phyloP scores from a whole-genome alignment of 345 rosid genomes.

The Aurinia saxatilis region DNA sequence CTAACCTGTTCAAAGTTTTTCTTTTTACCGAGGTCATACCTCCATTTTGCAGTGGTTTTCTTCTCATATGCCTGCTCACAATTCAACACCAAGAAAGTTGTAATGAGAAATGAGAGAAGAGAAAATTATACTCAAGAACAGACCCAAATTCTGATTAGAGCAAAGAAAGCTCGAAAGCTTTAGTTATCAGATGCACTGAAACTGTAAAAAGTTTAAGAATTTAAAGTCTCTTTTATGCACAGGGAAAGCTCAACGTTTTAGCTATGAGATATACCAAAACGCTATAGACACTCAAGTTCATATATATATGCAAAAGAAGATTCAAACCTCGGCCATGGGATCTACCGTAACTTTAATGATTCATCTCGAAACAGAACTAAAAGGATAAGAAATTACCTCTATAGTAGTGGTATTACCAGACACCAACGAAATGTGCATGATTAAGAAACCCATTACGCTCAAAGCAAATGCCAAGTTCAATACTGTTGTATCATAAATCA shows the following conservation, averaged over 20 bases:
- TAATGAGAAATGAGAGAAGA: background rate
- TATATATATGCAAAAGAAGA: background rate
- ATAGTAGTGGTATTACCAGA: constrained; percentile 88
- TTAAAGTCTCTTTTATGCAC: background rate
- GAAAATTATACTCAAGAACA: background rate
- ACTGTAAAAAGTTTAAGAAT: background rate
- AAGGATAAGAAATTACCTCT: constrained; percentile 44
- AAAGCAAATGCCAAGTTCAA: constrained; percentile 89
- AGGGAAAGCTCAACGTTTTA: background rate
- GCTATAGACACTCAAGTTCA: background rate
- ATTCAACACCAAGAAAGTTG: constrained; percentile 4
- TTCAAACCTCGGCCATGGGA: background rate
- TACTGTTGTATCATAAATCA: constrained; percentile 42
- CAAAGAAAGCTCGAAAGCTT: background rate
- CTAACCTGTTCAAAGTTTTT: constrained; percentile 89
- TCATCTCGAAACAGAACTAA: background rate
- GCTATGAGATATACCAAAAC: background rate
- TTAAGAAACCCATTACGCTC: constrained; percentile 87
- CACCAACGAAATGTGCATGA: constrained; percentile 88
- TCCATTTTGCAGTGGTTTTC: constrained; percentile 86
- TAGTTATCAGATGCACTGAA: background rate
- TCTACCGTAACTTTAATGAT: background rate
- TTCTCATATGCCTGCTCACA: constrained; percentile 86
- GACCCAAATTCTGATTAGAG: background rate
- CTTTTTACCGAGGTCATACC: constrained; percentile 86